phyloP scores from a whole-genome alignment of 192 early-diverging fungal genomes.

The Coemansia sp. region DNA sequence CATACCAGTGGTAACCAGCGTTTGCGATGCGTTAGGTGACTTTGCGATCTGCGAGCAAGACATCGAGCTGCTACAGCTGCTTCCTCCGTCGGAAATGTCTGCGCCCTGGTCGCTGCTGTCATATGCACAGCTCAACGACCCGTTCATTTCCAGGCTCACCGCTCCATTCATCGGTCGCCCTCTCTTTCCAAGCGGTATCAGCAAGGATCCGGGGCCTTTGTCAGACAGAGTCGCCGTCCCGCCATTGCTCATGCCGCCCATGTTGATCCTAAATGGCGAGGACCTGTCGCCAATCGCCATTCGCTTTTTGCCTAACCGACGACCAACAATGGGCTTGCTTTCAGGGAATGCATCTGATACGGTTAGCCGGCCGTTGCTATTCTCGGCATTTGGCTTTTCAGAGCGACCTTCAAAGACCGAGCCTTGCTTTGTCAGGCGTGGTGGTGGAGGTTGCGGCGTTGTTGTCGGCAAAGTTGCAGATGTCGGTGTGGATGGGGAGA shows the following conservation, averaged over 20 bases:
- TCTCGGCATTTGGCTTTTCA: neutral
- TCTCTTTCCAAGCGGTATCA: conserved; percentile 8
- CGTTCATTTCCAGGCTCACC: neutral
- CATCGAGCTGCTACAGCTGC: conserved; percentile 6
- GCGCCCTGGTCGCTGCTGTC: neutral
- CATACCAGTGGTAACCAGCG: neutral
- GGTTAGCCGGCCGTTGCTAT: conserved; percentile 12
- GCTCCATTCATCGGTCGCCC: neutral
- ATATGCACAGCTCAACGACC: neutral
- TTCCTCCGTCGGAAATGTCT: neutral
- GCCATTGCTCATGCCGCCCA: neutral
- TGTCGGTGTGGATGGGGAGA: neutral
- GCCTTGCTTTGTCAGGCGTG: neutral
- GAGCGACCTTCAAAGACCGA: neutral
- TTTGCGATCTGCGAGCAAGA: conserved; percentile 17
- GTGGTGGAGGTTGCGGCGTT: neutral
- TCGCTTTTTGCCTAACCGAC: conserved; percentile 13
- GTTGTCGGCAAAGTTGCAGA: neutral
- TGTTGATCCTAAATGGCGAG: conserved; percentile 21
- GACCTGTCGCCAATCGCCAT: conserved; percentile 5
- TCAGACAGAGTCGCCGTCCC: neutral
- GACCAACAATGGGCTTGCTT: conserved; percentile 27
- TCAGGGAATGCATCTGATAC: conserved; percentile 49
- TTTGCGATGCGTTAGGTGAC: conserved; percentile 5
- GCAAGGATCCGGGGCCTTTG: neutral